Conservation (phyloP, 2,329 filamentous ascomycete species). For the Sclerotinia sclerotiorum region DNA sequence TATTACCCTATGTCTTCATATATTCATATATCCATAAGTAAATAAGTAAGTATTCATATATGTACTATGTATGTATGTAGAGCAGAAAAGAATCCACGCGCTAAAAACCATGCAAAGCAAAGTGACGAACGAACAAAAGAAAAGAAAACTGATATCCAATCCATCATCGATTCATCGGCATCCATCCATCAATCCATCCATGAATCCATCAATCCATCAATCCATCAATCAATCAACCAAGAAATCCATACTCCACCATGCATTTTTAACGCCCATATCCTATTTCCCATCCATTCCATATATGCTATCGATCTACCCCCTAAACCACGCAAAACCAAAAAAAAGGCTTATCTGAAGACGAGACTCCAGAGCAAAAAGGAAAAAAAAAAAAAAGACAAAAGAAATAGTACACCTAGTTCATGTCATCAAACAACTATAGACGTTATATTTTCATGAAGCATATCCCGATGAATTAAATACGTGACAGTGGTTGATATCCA, state of each 20-base stretch:
- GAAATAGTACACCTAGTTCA: not conserved
- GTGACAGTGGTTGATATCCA: not conserved
- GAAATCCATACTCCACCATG: conserved; percentile 14
- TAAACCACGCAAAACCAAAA: conserved; percentile 4
- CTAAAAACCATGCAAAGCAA: conserved; percentile 9
- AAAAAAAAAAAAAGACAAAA: not conserved
- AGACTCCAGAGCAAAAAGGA: not conserved
- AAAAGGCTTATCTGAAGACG: not conserved
- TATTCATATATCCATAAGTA: too few relatives aligned
- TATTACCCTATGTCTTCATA: not conserved
- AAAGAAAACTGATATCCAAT: not conserved
- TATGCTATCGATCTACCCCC: not conserved
- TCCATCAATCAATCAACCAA: not conserved
- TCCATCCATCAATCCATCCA: not conserved
- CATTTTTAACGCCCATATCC: conserved; percentile 14
- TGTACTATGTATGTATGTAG: too few relatives aligned
- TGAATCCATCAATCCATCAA: not conserved
- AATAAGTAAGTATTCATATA: too few relatives aligned
- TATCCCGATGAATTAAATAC: not conserved
- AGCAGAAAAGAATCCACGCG: not conserved
- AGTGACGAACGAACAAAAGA: not conserved
- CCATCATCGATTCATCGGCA: too few relatives aligned
- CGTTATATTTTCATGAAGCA: not conserved
- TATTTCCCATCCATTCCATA: not conserved
- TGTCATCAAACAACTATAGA: conserved; percentile 6